Conservation (phyloP, 176 grass and related monocot species). For the Musa schizocarpa region DNA sequence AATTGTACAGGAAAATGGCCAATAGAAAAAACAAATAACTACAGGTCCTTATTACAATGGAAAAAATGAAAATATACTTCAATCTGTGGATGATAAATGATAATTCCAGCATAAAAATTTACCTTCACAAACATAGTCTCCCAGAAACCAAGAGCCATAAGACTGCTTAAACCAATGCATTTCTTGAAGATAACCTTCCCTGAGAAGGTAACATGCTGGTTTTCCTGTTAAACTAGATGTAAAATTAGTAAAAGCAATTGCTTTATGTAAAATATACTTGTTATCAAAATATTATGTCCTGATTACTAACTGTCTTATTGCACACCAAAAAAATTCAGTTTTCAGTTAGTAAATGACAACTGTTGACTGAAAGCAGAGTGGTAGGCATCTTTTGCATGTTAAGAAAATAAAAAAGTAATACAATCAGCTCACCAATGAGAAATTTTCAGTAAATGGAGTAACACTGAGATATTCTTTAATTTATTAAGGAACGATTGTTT, state of each 20-base stretch:
- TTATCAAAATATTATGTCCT: background rate
- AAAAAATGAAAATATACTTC: background rate
- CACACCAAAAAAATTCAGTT: too few relatives aligned
- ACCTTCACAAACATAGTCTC: slow-evolving; percentile 91
- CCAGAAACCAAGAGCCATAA: slow-evolving; percentile 87
- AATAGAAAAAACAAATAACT: background rate
- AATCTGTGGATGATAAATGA: background rate
- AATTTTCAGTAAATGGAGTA: too few relatives aligned
- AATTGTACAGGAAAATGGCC: too few relatives aligned
- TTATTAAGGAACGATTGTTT: too few relatives aligned
- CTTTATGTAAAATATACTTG: background rate
- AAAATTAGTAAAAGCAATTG: background rate
- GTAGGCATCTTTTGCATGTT: too few relatives aligned
- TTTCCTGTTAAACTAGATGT: slow-evolving; percentile 42
- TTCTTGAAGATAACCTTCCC: slow-evolving; percentile 54
- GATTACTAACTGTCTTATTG: background rate
- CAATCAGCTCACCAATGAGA: too few relatives aligned
- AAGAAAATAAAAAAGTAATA: too few relatives aligned
- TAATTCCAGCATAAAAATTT: background rate
- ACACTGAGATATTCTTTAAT: too few relatives aligned
- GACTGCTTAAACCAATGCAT: slow-evolving; percentile 88
- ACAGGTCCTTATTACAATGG: background rate
- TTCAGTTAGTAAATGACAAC: too few relatives aligned
- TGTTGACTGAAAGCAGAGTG: too few relatives aligned
- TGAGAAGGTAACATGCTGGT: slow-evolving; percentile 48